Percentiles rank a stretch among this genome's conserved stretches.
Evolutionary conservation across 345 rosid genomes (phyloP).

Genomic region (Nephelium lappaceum): DNA sequence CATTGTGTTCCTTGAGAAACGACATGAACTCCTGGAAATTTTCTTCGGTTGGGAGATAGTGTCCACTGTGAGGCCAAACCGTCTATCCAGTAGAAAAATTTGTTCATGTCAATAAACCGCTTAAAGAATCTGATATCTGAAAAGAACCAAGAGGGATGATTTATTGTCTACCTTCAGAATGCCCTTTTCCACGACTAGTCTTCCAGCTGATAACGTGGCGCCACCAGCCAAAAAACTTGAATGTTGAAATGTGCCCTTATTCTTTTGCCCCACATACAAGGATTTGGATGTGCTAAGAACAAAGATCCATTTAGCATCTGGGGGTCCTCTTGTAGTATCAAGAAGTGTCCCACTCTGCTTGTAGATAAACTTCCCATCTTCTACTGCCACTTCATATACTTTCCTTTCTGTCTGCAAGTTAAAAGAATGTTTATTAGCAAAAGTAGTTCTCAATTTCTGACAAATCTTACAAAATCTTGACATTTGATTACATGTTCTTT

Average conservation of each 20-base stretch:
- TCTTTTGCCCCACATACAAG: slow-evolving; percentile 69
- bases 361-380: slow-evolving; percentile 53
- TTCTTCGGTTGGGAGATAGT: slow-evolving; percentile 95
- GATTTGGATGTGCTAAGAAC: slow-evolving; percentile 75
- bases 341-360: slow-evolving; percentile 59
- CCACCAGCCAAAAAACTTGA: slow-evolving; percentile 95
- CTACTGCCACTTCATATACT: slow-evolving; percentile 60
- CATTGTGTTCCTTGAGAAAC: slow-evolving; percentile 63
- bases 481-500: background rate
- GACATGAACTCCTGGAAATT: slow-evolving; percentile 77
- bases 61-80: slow-evolving; percentile 97
- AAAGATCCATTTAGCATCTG: slow-evolving; percentile 85
- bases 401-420: slow-evolving; percentile 62
- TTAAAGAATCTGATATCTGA: background rate
- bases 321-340: slow-evolving; percentile 59
- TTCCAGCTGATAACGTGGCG: slow-evolving; percentile 88
- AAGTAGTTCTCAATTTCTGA: background rate
- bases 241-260: slow-evolving; percentile 87
- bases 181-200: slow-evolving; percentile 68
- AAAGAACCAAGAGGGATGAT: background rate
- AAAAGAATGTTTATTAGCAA: background rate
- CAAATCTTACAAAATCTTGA: background rate
- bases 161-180: slow-evolving; percentile 52
- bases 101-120: background rate
- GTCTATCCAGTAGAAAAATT: slow-evolving; percentile 46